Evolutionary conservation across 2,329 filamentous ascomycete genomes (phyloP), one percentile per base, ranked within the genome.

Genomic region (Penicillium hordei): DNA sequence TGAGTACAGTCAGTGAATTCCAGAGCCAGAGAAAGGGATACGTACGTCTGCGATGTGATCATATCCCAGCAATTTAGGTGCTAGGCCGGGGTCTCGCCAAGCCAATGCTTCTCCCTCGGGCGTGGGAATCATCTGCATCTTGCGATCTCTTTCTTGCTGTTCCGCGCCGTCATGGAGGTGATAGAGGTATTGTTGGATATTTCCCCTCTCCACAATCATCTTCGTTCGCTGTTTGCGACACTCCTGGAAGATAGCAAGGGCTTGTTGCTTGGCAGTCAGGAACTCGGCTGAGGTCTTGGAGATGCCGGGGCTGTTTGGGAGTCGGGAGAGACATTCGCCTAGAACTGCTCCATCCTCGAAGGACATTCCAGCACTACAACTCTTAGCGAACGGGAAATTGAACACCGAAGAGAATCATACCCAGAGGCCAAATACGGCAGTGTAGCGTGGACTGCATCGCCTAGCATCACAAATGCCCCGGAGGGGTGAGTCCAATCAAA

Each of bases 381-480:
- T 17, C 3, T 65, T 45, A 62, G 53, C 17, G 17, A 48, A 29
- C 12, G 12, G 2, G 21, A 2, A 9, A 7, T 7, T 10, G 0
- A n/a, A 5, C 9, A 3, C 12, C n/a, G n/a, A 36, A 48, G 19
- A 19, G 9, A 6, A 21, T 57, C 55, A 17, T 64, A 72, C 70
- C 72, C 80, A 7, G 74, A 78, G 2, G 83, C 83, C 0, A 86
- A 75, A 65, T 89, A 89, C 0, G 86, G 86, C 0, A 89, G 75
- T 0, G 84, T 88, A 0, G 86, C 85, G 60, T 89, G 85, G 2
- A 85, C 84, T 0, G 85, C 83, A 64, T 89, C 86, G 0, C 86
- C 86, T 0, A 88, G 75, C 65, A 88, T 79, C 0, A 83, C 82
- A 64, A 86, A 86, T 0, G 81, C 74, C 0, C 80, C 84, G 0